Percentiles rank a stretch among this genome's conserved stretches.
Conservation (phyloP, 2,329 filamentous ascomycete genomes). For the Chaetomium sp. region DNA sequence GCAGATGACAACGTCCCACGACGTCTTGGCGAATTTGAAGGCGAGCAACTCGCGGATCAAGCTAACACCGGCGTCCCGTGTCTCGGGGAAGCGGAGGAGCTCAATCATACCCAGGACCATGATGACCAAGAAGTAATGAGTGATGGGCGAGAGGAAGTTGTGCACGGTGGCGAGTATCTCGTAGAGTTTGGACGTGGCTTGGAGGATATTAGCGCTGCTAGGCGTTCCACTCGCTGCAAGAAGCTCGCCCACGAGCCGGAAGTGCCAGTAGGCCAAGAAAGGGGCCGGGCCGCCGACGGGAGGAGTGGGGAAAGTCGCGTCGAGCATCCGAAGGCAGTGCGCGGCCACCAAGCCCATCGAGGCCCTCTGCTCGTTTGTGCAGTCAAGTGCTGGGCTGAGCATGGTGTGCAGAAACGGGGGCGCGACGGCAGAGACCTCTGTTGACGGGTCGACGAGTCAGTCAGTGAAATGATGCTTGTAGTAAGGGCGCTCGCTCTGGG, state of each 20-base stretch:
- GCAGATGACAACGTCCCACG: conserved; percentile 53
- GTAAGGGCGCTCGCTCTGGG: background rate
- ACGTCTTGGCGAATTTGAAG: conserved; percentile 40
- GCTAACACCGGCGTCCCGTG: conserved; percentile 50
- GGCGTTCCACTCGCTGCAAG: conserved; percentile 43
- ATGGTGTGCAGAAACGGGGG: conserved; percentile 42
- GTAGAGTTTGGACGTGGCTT: conserved; percentile 52
- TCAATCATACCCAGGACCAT: conserved; percentile 55
- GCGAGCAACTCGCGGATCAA: conserved; percentile 52
- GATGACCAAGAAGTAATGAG: conserved; percentile 60
- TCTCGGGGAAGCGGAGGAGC: conserved; percentile 35
- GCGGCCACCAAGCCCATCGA: conserved; percentile 46
- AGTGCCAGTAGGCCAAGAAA: conserved; percentile 64
- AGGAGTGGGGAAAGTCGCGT: conserved; percentile 54
- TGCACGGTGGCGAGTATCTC: conserved; percentile 50
- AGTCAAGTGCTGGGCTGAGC: conserved; percentile 37
- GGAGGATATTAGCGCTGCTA: conserved; percentile 50
- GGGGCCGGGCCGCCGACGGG: conserved; percentile 50
- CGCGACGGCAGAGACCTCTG: conserved; percentile 31
- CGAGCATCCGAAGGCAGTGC: conserved; percentile 58
- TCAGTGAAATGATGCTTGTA: background rate
- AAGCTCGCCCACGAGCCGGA: conserved; percentile 57
- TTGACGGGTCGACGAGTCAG: background rate
- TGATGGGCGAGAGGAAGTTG: conserved; percentile 54
- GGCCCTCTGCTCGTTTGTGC: conserved; percentile 35